Evolutionary conservation across 108 stramenopile genomes (phyloP).

Genomic region (Skeletonema costatum): DNA sequence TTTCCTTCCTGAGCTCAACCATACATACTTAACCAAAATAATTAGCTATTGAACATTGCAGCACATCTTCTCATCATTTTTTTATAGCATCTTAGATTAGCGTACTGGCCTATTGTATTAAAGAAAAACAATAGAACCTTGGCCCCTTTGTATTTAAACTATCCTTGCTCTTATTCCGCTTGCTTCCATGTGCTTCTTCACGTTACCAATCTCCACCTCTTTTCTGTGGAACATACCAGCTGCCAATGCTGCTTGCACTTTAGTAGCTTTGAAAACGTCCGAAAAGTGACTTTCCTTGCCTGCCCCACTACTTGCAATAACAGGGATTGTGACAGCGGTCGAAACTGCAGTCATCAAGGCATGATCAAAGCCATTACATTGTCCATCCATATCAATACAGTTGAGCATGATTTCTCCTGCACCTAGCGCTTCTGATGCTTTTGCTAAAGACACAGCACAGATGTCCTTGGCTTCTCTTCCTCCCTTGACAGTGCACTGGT

Average conservation of each 20-base stretch:
- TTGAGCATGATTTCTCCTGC: conserved; percentile 99
- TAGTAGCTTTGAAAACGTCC: conserved; percentile 89
- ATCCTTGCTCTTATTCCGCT: conserved; percentile 71
- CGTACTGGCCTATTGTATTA: not conserved
- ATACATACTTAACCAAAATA: not conserved
- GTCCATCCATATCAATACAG: conserved; percentile 99
- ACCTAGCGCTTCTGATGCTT: conserved; percentile 85
- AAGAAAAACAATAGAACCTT: not conserved
- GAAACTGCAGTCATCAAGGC: conserved; percentile 91
- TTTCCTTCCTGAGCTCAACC: not conserved
- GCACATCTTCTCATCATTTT: not conserved
- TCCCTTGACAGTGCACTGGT: conserved; percentile 97
- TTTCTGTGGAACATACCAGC: conserved; percentile 99
- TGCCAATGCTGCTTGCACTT: conserved; percentile 94
- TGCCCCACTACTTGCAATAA: conserved; percentile 98
- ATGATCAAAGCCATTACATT: conserved; percentile 94
- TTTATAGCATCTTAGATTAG: not conserved
- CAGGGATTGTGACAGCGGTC: conserved; percentile 91
- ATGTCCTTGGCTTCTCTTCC: conserved; percentile 93
- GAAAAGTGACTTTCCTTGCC: conserved; percentile 91
- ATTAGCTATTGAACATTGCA: not conserved
- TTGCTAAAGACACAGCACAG: conserved; percentile 91
- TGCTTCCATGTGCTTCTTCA: conserved; percentile 82
- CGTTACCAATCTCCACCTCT: conserved; percentile 91
- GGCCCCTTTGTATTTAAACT: not conserved